Evolutionary conservation across 148 eudicot species (phyloP), one percentile per base, ranked within the genome.

Genomic region (Pharnaceum exiguum): DNA sequence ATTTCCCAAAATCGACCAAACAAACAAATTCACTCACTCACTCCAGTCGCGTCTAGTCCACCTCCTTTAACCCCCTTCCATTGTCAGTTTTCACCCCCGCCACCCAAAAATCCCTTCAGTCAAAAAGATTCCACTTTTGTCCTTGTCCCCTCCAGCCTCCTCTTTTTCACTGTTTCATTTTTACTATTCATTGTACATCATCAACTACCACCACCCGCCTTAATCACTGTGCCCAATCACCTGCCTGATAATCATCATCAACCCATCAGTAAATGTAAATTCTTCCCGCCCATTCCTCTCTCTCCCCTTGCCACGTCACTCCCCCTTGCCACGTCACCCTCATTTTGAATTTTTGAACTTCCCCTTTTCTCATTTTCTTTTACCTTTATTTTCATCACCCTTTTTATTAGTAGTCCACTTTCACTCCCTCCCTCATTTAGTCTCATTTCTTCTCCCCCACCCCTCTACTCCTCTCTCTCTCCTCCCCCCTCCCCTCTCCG

Each of bases 271-370:
- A 55, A 38, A 26, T 56, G 48, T 56, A 15, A 67, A 67, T 30
- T 23, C n/a, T 33, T 58, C 55, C 61, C 63, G 49, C 71, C 56
- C 42, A 37, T 23, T 30, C 46, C 25, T 9, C 30, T 16, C 16
- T 44, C 43, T 48, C 17, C 17, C 21, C 49, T 32, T 60, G 31
- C 66, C 61, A 60, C 66, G 52, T 60, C 66, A 45, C 43, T 49
- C 0, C 25, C 6, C 29, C 37, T 11, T n/a, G 6, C 65, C 59
- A 67, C 71, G 65, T 67, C 71, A 67, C 27, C 51, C 31, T 3
- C 9, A 49, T 4, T 62, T 69, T 63, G 51, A 62, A 69, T 55
- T 10, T 69, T 69, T 62, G 55, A 46, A 46, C 37, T 44, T 39
- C 13, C 18, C 19, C 6, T 40, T n/a, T n/a, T n/a, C n/a, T n/a